A percentile compares a stretch with the other conserved stretches of the same genome.
phyloP scores from a whole-genome alignment of 495 filamentous ascomycete genomes.

The Cudoniella acicularis region DNA sequence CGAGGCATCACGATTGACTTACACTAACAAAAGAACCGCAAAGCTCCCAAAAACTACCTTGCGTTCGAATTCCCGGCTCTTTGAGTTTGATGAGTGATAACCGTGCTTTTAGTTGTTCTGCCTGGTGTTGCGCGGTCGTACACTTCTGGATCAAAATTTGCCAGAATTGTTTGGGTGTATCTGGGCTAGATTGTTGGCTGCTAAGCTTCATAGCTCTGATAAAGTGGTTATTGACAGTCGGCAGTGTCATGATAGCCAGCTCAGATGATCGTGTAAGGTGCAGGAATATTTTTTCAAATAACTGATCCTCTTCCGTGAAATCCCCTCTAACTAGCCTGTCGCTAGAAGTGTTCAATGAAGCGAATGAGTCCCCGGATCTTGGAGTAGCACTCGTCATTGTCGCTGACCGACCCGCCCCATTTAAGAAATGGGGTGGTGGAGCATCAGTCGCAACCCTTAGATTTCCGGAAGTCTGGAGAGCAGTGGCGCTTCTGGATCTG shows the following conservation, averaged over 20 bases:
- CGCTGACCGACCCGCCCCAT: constrained; percentile 42
- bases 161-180: constrained; percentile 62
- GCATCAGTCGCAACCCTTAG: constrained; percentile 50
- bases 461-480: constrained; percentile 55
- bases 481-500: constrained; percentile 58
- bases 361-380: constrained; percentile 75
- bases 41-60: constrained; percentile 76
- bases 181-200: constrained; percentile 38
- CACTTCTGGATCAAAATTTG: constrained; percentile 63
- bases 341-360: constrained; percentile 46
- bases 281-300: constrained; percentile 77
- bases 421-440: constrained; percentile 31
- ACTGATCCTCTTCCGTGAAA: constrained; percentile 70
- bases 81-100: constrained; percentile 80
- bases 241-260: constrained; percentile 61
- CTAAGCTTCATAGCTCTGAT: constrained; percentile 41
- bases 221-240: constrained; percentile 61
- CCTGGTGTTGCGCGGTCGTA: constrained; percentile 58
- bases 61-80: constrained; percentile 72
- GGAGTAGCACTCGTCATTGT: constrained; percentile 55
- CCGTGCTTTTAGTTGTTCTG: constrained; percentile 62
- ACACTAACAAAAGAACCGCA: constrained; percentile 71
- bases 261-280: constrained; percentile 65
- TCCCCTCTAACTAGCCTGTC: constrained; percentile 38
- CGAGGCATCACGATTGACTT: neutral